Percentiles rank a stretch among this genome's conserved stretches.
Conservation (phyloP, 2,329 filamentous ascomycete genomes). For the Celoporthe dispersa region DNA sequence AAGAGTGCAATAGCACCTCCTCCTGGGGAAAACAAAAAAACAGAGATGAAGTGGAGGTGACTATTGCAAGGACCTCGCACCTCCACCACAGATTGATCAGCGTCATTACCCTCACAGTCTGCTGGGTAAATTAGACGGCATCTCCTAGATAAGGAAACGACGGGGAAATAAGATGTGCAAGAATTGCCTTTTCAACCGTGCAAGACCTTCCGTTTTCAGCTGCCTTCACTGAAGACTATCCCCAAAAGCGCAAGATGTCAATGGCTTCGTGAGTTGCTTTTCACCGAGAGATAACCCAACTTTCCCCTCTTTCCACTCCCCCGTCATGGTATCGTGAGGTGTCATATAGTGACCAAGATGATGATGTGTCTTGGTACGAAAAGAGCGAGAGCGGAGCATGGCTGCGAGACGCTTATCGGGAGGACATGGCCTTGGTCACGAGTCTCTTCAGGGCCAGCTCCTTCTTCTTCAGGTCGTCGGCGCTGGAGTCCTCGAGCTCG, state of each 20-base stretch:
- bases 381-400: slow-evolving; percentile 14
- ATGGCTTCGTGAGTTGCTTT: background rate
- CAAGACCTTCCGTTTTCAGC: slow-evolving; percentile 1
- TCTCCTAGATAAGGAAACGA: slow-evolving; percentile 8
- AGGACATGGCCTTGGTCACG: slow-evolving; percentile 97
- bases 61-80: background rate
- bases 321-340: slow-evolving; percentile 28
- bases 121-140: slow-evolving; percentile 9
- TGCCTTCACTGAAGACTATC: background rate
- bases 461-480: slow-evolving; percentile 99
- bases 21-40: background rate
- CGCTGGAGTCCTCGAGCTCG: slow-evolving; percentile 87
- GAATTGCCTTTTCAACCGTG: slow-evolving; percentile 10
- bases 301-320: slow-evolving; percentile 15
- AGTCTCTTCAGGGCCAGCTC: slow-evolving; percentile 96
- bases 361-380: slow-evolving; percentile 17
- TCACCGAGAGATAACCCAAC: slow-evolving; percentile 8
- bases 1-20: background rate
- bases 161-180: slow-evolving; percentile 13
- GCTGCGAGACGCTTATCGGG: slow-evolving; percentile 65
- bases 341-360: slow-evolving; percentile 14
- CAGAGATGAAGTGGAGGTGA: background rate
- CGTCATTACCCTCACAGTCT: slow-evolving; percentile 16
- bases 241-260: slow-evolving; percentile 3
- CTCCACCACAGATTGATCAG: background rate